phyloP scores from a whole-genome alignment of 2,329 filamentous ascomycete genomes.

The Cladosporium sphaerospermum region DNA sequence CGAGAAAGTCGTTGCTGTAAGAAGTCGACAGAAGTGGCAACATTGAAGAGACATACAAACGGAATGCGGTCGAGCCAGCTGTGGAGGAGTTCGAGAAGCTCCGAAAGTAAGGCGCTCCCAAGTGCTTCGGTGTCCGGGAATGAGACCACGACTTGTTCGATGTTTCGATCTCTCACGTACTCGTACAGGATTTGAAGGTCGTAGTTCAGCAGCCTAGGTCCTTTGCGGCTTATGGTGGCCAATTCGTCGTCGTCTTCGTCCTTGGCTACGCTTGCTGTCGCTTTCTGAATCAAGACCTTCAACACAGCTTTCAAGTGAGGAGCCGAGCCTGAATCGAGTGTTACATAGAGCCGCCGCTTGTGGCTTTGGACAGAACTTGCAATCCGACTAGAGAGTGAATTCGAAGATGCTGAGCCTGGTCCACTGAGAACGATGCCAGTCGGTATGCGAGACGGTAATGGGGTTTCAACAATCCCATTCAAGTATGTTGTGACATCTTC shows the following conservation, averaged over 20 bases:
- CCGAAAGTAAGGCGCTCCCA: slow-evolving; percentile 64
- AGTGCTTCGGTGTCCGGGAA: slow-evolving; percentile 81
- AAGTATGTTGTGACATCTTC: slow-evolving; percentile 19
- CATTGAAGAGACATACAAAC: slow-evolving; percentile 69
- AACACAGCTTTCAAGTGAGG: slow-evolving; percentile 66
- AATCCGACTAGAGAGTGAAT: slow-evolving; percentile 61
- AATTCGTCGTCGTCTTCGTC: slow-evolving; percentile 51
- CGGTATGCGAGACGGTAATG: slow-evolving; percentile 12
- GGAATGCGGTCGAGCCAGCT: slow-evolving; percentile 70
- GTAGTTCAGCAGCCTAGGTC: slow-evolving; percentile 65
- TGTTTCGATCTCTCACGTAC: slow-evolving; percentile 49
- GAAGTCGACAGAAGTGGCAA: slow-evolving; percentile 75
- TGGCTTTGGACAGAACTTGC: slow-evolving; percentile 42
- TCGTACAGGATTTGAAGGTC: slow-evolving; percentile 66
- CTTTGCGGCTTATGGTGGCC: slow-evolving; percentile 38
- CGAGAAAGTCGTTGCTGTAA: slow-evolving; percentile 69
- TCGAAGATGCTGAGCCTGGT: slow-evolving; percentile 70
- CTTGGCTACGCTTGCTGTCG: slow-evolving; percentile 44
- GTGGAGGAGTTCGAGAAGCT: slow-evolving; percentile 62
- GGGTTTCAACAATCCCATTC: slow-evolving; percentile 12
- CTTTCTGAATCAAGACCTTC: slow-evolving; percentile 66
- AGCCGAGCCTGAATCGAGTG: slow-evolving; percentile 64
- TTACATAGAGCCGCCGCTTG: slow-evolving; percentile 52
- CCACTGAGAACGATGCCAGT: slow-evolving; percentile 61
- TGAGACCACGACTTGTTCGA: slow-evolving; percentile 60